Evolutionary conservation across 768 basidiomycete species (phyloP), one percentile per base, ranked within the genome.

Genomic region (Leccinum boreale): DNA sequence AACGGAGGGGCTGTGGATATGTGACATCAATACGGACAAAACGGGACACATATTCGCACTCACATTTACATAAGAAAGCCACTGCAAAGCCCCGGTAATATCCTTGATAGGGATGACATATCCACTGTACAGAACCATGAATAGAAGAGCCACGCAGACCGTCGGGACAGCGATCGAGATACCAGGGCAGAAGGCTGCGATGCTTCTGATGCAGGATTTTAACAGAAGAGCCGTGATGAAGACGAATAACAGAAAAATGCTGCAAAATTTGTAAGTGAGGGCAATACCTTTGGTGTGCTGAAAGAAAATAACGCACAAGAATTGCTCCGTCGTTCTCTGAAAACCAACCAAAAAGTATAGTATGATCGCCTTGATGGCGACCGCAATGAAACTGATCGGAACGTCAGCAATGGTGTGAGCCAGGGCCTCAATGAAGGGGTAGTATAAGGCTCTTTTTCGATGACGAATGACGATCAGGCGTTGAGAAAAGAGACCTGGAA

Each of bases 121-220:
- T 21, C 71, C 80, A n/a, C 71, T 77, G 63, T 75, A 79, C 61
- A 81, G 74, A 52, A 76, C 64, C 57, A 77, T 63, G 17, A 72
- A 69, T 53, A 80, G 67, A 35, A 77, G 68, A 55, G 70, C 54
- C 56, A 79, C 45, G 5, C 66, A 72, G 0, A 73, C 65, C 1
- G 70, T 42, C 3, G 74, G 66, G 46, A 72, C 56, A 9, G 87
- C 86, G 0, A 81, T 78, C 0, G 85, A 79, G 45, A 81, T 79
- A 17, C 74, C 70, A 36, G 74, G 74, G 64, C 85, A 84, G 14
- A 74, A 75, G 0, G 86, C 83, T 1, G 86, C 84, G 28, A 88
- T 63, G 0, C 75, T 75, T 42, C 91, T 79, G 80, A 90, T 94
- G 78, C 84, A 92, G 0, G 82, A 80, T 66, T 85, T 87, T 84